Percentiles rank a stretch among this genome's conserved stretches.
Conservation (phyloP, 192 early-diverging fungal species). For the Podila horticola region DNA sequence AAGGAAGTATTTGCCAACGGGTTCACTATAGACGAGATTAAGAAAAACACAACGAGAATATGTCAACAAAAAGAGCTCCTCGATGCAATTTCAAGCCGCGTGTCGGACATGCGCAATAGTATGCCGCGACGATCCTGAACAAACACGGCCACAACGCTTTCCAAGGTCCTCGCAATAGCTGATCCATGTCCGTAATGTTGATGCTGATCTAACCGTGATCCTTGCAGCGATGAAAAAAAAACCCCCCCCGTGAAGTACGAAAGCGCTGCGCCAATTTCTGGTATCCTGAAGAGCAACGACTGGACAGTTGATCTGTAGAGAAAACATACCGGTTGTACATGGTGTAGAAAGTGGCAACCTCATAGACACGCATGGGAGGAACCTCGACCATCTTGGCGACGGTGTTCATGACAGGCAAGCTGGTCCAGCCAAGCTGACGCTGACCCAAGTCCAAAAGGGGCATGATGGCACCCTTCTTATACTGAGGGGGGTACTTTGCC, state of each 20-base stretch:
- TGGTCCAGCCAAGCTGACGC: constrained; percentile 94
- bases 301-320: neutral
- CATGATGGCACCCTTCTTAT: constrained; percentile 97
- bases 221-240: no score
- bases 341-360: constrained; percentile 99
- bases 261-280: neutral
- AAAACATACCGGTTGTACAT: constrained; percentile 93
- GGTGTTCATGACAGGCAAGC: constrained; percentile 96
- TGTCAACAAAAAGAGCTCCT: no score
- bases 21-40: constrained; percentile 66
- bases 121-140: no score
- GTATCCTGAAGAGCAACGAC: neutral
- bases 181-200: no score
- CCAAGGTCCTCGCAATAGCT: no score
- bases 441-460: constrained; percentile 96
- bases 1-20: constrained; percentile 99
- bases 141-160: no score
- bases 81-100: no score
- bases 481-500: constrained; percentile 95
- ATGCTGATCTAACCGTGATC: no score
- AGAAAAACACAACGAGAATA: neutral
- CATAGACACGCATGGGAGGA: constrained; percentile 99
- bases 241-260: neutral
- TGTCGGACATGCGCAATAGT: no score
- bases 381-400: constrained; percentile 95